Evolutionary conservation across 1,139 yeast genomes (phyloP), one percentile per base, ranked within the genome.

Genomic region (Groenewaldozyma sp.): DNA sequence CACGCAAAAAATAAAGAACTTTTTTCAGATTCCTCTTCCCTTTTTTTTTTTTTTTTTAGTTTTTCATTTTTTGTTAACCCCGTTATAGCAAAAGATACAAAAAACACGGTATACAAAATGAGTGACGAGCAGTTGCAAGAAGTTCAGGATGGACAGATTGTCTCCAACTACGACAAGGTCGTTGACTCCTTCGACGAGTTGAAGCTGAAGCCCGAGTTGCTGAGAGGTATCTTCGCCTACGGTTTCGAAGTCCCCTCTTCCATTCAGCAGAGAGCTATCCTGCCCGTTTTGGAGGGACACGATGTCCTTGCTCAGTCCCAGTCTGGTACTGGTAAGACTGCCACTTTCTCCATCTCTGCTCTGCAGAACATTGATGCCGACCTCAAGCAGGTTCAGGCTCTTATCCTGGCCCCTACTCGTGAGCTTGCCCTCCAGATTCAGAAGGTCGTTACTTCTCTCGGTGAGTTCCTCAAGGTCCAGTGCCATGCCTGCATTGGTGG

Each of bases 251-350:
- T 77, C 51, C 98, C 98, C 58, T 84, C 95, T 52, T 94, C 97
- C 52, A 91, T 91, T 71, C 98, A 91, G 73, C 94, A 86, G 68
- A 84, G 98, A 71, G 98, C 98, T 51, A 91, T 91, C 59, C 73
- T 83, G 63, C 98, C 95, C 64, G 87, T 91, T 67, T 81, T 91
- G 62, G 93, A 84, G 67, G 95, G 95, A 54, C 79, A 91, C 70
- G 98, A 91, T 68, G 95, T 88, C 45, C 78, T 91, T 60, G 98
- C 97, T 54, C 98, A 91, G 71, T 96, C 97, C 55, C 98, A 91
- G 76, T 88, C 97, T 42, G 98, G 98, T 80, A 91, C 98, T 53
- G 98, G 98, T 80, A 91, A 91, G 75, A 91, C 98, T 50, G 98
- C 97, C 62, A 91, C 98, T 54, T 91, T 91, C 79, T 82, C 97